Conservation (phyloP, 208 protist species). For the Jaenimonas drosophilae region DNA sequence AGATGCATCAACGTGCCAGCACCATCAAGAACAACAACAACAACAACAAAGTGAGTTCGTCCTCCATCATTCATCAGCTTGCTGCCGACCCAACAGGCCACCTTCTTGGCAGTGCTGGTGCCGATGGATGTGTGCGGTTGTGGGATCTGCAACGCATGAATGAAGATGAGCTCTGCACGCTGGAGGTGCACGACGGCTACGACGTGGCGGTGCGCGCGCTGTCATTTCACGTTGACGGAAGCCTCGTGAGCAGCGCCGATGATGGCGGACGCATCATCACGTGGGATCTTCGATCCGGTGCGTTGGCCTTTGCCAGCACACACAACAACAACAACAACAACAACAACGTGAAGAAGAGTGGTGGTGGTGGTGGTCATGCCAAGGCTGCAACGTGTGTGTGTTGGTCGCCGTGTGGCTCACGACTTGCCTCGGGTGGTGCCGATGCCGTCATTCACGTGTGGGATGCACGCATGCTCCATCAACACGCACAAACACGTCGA, state of each 20-base stretch:
- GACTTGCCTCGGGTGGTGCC: conserved; percentile 56
- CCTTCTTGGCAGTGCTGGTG: conserved; percentile 51
- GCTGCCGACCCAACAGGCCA: conserved; percentile 59
- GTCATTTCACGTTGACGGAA: conserved; percentile 68
- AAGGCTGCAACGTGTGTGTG: conserved; percentile 39
- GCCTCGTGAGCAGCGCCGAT: conserved; percentile 57
- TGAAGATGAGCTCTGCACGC: background rate
- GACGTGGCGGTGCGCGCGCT: conserved; percentile 33
- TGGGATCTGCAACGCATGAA: conserved; percentile 39
- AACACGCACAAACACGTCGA: conserved; percentile 1
- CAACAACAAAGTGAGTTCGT: conserved; percentile 3
- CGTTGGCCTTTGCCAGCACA: conserved; percentile 33
- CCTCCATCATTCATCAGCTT: conserved; percentile 19
- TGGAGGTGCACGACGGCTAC: conserved; percentile 65
- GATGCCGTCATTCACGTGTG: conserved; percentile 70
- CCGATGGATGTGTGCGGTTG: conserved; percentile 33
- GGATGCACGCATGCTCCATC: conserved; percentile 50
- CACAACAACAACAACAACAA: background rate
- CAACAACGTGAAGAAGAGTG: background rate
- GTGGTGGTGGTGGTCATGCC: conserved; percentile 43
- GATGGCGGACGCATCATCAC: conserved; percentile 51
- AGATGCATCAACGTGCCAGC: background rate
- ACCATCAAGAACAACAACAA: conserved; percentile 2
- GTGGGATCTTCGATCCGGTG: conserved; percentile 67
- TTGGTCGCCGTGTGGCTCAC: conserved; percentile 75